These are phyloP conservation scores for Stereocaulon alpinum DNA, from an alignment of 495 filamentous ascomycete genomes.

Conservation along the genomic window DNA sequence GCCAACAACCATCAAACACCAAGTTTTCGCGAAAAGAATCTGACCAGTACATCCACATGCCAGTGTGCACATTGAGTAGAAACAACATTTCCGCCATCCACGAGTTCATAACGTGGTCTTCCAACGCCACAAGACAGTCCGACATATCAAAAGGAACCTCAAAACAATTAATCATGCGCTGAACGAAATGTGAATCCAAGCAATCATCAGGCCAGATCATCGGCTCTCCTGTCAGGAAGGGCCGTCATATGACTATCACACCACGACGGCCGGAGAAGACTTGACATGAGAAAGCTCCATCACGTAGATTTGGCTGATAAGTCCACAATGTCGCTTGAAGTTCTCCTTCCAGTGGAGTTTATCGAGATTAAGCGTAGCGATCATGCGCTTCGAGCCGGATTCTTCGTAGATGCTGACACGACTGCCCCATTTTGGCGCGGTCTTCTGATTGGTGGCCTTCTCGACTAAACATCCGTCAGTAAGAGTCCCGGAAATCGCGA, in stretches of 20 bases:
- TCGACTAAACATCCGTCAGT: neutral
- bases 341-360: constrained; percentile 3
- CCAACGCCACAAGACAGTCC: no score
- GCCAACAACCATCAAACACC: no score
- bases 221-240: neutral
- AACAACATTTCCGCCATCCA: no score
- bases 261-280: neutral
- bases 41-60: no score
- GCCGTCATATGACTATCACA: neutral
- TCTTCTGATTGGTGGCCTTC: constrained; percentile 1
- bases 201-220: neutral
- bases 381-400: constrained; percentile 3
- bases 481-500: neutral
- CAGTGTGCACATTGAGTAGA: no score
- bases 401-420: constrained; percentile 15
- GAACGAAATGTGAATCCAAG: no score
- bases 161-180: no score
- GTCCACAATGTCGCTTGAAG: neutral
- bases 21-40: no score
- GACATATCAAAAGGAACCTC: no score
- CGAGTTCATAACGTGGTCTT: no score
- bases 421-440: constrained; percentile 14
- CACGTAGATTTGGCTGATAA: constrained; percentile 7
- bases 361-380: constrained; percentile 6
- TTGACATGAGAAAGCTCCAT: neutral